Base-by-base conservation (phyloP, 1,284 basidiomycete species). In the Apiotrichum domesticum region DNA sequence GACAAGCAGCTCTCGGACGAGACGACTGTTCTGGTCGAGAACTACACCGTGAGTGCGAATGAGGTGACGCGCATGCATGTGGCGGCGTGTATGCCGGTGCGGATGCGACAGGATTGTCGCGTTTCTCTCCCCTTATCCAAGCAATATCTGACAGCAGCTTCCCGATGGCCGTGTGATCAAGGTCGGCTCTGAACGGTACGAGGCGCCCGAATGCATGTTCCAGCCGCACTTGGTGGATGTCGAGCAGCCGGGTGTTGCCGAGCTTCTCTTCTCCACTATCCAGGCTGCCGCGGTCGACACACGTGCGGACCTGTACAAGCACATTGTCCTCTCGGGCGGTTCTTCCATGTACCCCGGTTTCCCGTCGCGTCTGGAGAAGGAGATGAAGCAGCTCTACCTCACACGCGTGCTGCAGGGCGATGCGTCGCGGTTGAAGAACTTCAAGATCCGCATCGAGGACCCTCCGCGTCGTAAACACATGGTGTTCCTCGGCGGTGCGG, bases 181-280 rank as follows among this genome's bases (percentile, higher is more conserved):
- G 81, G 91, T 98, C 55, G 96, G 95, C 33, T 92, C 91, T 2
- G 96, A 99, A 75, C 87, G 96, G n/a, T 99, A 97, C 74, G 92
- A 97, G 78, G 96, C 95, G n/a, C 96, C 96, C 10, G 96, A 98
- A 78, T 98, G 96, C 80, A 93, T 98, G 90, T 98, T 99, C 87
- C 94, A 99, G 77, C 96, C 96, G 32, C 91, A 97, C 76, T 82
- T 99, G 7, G 92, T 98, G 53, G 96, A 98, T 65, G 82, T 98
- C 57, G 96, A 98, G 75, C 94, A 98, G 73, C 90, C 92, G 2
- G 96, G 96, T 54, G 87, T 98, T 55, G 95, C 94, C 77, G 95
- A 98, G 80, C 87, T 98, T 83, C 84, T 98, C 33, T 98, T 96
- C 84, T 85, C 92, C 75, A 96, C 94, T 0, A 95, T 98, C 65